phyloP scores from a whole-genome alignment of 768 basidiomycete genomes.

The Dictyophora rubrovolvata region DNA sequence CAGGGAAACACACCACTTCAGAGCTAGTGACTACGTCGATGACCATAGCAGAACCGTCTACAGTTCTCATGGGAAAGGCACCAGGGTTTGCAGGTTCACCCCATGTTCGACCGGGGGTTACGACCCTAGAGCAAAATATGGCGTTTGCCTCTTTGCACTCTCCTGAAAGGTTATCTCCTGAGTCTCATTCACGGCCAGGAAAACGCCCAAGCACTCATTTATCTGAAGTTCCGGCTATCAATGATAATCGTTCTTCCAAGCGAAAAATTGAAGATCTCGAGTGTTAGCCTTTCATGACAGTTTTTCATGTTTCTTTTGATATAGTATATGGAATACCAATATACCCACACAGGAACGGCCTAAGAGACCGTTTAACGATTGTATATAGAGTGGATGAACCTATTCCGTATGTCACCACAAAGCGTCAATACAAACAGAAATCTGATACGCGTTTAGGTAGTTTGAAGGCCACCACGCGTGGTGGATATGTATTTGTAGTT shows the following conservation, averaged over 20 bases:
- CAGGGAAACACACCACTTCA: not conserved
- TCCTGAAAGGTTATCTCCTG: not conserved
- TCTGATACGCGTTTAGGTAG: too few relatives aligned
- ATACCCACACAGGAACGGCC: too few relatives aligned
- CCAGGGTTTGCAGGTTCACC: conserved; percentile 24
- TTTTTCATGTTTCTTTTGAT: too few relatives aligned
- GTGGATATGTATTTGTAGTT: too few relatives aligned
- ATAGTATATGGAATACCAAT: too few relatives aligned
- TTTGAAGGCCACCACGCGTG: too few relatives aligned
- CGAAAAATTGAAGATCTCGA: conserved; percentile 62
- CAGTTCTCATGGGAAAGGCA: conserved; percentile 28
- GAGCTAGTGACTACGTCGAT: conserved; percentile 8
- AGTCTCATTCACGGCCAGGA: not conserved
- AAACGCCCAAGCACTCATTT: conserved; percentile 3
- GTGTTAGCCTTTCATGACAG: conserved; percentile 31
- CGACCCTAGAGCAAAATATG: conserved; percentile 69
- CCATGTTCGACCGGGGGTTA: conserved; percentile 45
- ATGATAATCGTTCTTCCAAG: conserved; percentile 29
- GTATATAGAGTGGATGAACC: too few relatives aligned
- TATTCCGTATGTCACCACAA: too few relatives aligned
- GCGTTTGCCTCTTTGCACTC: conserved; percentile 58
- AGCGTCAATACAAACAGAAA: too few relatives aligned
- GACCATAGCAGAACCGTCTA: conserved; percentile 21
- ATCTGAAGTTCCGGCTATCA: not conserved
- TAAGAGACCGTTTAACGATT: too few relatives aligned